A percentile compares a stretch with the other conserved stretches of the same genome.
phyloP scores from a whole-genome alignment of 2,329 filamentous ascomycete species.

The Penicillium fuscoglaucum region DNA sequence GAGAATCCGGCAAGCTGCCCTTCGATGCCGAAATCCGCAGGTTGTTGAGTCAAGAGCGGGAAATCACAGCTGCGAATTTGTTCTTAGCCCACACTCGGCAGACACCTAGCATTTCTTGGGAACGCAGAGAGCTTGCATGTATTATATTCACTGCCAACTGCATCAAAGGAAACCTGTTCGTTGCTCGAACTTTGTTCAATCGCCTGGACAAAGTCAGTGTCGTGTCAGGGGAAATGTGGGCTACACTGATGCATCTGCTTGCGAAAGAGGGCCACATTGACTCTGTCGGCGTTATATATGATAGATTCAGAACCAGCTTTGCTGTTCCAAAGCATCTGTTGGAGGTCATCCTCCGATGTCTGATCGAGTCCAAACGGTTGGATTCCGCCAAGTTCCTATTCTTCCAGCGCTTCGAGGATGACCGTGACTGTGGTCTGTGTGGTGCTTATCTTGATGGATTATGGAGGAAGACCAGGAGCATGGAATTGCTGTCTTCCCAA shows the following conservation, averaged over 20 bases:
- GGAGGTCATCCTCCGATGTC: constrained; percentile 38
- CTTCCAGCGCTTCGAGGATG: constrained; percentile 33
- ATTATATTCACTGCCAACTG: constrained; percentile 40
- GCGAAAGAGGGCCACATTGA: constrained; percentile 40
- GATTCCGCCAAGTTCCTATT: constrained; percentile 40
- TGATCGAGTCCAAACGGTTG: constrained; percentile 42
- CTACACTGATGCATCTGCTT: constrained; percentile 37
- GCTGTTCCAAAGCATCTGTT: constrained; percentile 33
- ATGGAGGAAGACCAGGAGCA: constrained; percentile 43
- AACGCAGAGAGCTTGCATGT: constrained; percentile 33
- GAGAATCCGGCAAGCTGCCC: constrained; percentile 8
- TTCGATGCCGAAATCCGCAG: constrained; percentile 25
- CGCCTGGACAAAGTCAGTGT: constrained; percentile 35
- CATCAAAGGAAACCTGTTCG: constrained; percentile 38
- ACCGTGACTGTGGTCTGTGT: constrained; percentile 37
- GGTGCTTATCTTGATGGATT: constrained; percentile 40
- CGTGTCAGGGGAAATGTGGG: constrained; percentile 39
- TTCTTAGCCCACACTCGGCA: constrained; percentile 28
- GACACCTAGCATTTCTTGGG: constrained; percentile 22
- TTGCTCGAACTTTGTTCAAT: constrained; percentile 40
- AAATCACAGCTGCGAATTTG: constrained; percentile 40
- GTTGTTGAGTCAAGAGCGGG: constrained; percentile 29
- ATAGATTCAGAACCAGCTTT: constrained; percentile 31
- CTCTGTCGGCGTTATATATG: constrained; percentile 36
- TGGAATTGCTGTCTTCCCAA: constrained; percentile 38